Conservation (phyloP, 2,329 filamentous ascomycete genomes). For the Acephala macrosclerotiorum region DNA sequence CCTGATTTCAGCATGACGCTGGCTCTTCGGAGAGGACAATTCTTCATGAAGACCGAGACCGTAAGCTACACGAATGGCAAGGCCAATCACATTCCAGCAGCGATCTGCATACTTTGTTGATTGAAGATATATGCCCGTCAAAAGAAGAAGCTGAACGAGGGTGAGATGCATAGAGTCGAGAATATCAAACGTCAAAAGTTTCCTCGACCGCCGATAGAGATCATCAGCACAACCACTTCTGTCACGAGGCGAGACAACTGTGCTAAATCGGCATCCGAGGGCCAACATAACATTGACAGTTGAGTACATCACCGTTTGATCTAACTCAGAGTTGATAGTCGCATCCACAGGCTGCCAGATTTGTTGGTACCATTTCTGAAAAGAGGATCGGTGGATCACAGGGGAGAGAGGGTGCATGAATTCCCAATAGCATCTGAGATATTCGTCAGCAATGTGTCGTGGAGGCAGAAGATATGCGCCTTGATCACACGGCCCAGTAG, state of each 20-base stretch:
- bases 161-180: constrained; percentile 39
- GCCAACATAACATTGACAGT: constrained; percentile 45
- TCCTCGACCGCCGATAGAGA: constrained; percentile 41
- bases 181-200: constrained; percentile 39
- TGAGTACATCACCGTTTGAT: constrained; percentile 32
- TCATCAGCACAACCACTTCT: constrained; percentile 31
- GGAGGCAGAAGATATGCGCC: constrained; percentile 27
- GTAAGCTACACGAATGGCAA: constrained; percentile 43
- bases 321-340: constrained; percentile 12
- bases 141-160: constrained; percentile 42
- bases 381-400: constrained; percentile 27
- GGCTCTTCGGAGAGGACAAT: constrained; percentile 20
- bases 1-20: constrained; percentile 42
- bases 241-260: constrained; percentile 14
- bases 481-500: constrained; percentile 8
- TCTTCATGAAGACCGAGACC: constrained; percentile 41
- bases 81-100: constrained; percentile 43
- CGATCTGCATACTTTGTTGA: constrained; percentile 41
- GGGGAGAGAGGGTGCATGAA: constrained; percentile 35
- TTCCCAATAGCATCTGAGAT: constrained; percentile 34
- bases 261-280: constrained; percentile 40
- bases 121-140: constrained; percentile 42
- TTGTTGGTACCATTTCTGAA: constrained; percentile 24
- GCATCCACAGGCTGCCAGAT: constrained; percentile 23
- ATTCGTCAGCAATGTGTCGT: constrained; percentile 30